phyloP scores from a whole-genome alignment of 2,329 filamentous ascomycete genomes.

The Aspergillus sojae region DNA sequence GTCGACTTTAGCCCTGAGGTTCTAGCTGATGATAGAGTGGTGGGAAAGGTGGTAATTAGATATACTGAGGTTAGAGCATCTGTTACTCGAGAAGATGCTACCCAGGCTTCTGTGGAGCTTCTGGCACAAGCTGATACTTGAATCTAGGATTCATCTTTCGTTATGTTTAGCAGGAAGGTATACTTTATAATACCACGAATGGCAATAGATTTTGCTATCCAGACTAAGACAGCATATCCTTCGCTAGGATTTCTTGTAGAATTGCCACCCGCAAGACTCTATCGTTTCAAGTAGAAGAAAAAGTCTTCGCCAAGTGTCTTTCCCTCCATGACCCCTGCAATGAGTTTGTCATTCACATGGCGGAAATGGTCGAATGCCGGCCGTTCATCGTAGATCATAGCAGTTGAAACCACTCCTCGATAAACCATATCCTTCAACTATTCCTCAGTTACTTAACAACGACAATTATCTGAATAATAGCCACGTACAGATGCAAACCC shows the following conservation, averaged over 20 bases:
- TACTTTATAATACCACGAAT: no score
- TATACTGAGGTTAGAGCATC: no score
- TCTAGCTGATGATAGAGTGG: no score
- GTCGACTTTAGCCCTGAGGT: no score
- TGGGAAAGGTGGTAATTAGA: no score
- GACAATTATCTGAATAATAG: background rate
- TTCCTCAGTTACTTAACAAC: background rate
- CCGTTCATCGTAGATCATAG: constrained; percentile 16
- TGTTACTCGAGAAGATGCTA: no score
- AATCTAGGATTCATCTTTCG: no score
- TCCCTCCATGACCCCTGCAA: constrained; percentile 13
- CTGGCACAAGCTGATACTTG: no score
- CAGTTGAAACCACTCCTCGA: constrained; percentile 8
- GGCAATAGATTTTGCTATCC: no score
- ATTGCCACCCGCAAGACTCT: background rate
- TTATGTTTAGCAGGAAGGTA: no score
- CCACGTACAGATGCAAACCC: constrained; percentile 5
- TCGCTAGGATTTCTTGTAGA: background rate
- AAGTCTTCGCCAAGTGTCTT: background rate
- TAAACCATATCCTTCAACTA: constrained; percentile 8
- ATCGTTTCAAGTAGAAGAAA: background rate
- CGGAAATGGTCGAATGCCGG: constrained; percentile 15
- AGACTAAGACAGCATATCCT: no score
- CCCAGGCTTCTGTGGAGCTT: no score
- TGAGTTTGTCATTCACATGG: constrained; percentile 10